A percentile compares a stretch with the other conserved stretches of the same genome.
Conservation (phyloP, 805 yeast genomes). For the Starmerella ratchasimensis region DNA sequence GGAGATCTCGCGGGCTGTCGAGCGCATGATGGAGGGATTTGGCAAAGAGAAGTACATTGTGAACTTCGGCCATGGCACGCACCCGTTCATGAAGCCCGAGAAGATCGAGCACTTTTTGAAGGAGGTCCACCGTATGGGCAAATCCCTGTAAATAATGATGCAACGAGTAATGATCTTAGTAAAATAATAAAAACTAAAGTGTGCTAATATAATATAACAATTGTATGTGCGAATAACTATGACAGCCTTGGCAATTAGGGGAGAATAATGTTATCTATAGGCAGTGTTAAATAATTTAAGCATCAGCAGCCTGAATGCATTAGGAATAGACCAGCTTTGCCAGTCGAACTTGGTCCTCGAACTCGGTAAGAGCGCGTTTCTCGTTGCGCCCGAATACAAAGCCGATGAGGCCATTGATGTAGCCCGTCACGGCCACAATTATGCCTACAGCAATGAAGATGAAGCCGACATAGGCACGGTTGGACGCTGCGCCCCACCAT, state of each 20-base stretch:
- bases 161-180: background rate
- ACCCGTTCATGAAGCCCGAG: slow-evolving; percentile 93
- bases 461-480: slow-evolving; percentile 52
- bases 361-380: slow-evolving; percentile 60
- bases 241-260: too few relatives aligned
- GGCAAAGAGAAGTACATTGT: slow-evolving; percentile 85
- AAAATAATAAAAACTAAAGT: too few relatives aligned
- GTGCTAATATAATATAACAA: too few relatives aligned
- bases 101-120: slow-evolving; percentile 70
- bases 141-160: slow-evolving; percentile 1
- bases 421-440: slow-evolving; percentile 49
- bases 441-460: slow-evolving; percentile 46
- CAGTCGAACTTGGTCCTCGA: slow-evolving; percentile 47
- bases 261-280: too few relatives aligned
- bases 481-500: slow-evolving; percentile 41
- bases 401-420: slow-evolving; percentile 64
- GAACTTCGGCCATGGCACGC: slow-evolving; percentile 97
- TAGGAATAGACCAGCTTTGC: slow-evolving; percentile 14
- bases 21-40: slow-evolving; percentile 76
- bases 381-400: slow-evolving; percentile 71
- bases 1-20: slow-evolving; percentile 63
- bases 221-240: too few relatives aligned
- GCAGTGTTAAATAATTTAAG: too few relatives aligned
- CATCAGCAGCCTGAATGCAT: too few relatives aligned
- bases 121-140: slow-evolving; percentile 73